Base-by-base conservation (phyloP, 1,284 basidiomycete species). In the Ganoderma sinense region DNA sequence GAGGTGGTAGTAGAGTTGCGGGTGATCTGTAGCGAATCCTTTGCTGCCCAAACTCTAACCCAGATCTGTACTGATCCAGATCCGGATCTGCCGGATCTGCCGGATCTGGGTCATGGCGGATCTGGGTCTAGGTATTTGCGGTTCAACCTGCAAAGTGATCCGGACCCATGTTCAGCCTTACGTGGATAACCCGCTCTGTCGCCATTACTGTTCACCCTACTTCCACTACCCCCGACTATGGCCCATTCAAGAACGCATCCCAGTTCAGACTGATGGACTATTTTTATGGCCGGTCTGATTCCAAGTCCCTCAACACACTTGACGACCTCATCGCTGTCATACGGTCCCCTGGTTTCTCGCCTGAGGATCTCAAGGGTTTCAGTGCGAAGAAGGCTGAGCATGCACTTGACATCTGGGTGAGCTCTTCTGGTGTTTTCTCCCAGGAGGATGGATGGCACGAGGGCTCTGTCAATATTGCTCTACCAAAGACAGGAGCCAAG, bases 391-490 rank as follows among this genome's bases (percentile, higher is more conserved):
- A 29, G 11, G 74, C 77, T 23, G 64, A 66, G 5, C 40, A 65
- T 0, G 23, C 20, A 1, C 68, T 80, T 7, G 73, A 79, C 29
- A 18, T 71, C 2, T 61, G 60, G 26, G 40, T 23, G 0, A 33
- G 51, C 7, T 29, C 56, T 16, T 43, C 33, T 3, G 43, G 41
- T 0, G 26, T 48, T 1, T 73, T 73, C 23, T 65, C 63, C 0
- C 40, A 40, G 0, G 45, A 66, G 1, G 73, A 80, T 59, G 78
- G 77, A 4, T 81, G 79, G 80, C 65, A 62, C 0, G 65, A 2
- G 10, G 45, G 45, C 1, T 8, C 20, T 8, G 20, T 48, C 18
- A 7, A 48, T n/a, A 10, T 48, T 2, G 4, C 20, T 0, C 45
- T 48, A 6, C 45, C 77, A 2, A 61, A 59, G 16, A 73, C 73